phyloP scores from a whole-genome alignment of 805 yeast genomes.

The Ogataea nonfermentans region DNA sequence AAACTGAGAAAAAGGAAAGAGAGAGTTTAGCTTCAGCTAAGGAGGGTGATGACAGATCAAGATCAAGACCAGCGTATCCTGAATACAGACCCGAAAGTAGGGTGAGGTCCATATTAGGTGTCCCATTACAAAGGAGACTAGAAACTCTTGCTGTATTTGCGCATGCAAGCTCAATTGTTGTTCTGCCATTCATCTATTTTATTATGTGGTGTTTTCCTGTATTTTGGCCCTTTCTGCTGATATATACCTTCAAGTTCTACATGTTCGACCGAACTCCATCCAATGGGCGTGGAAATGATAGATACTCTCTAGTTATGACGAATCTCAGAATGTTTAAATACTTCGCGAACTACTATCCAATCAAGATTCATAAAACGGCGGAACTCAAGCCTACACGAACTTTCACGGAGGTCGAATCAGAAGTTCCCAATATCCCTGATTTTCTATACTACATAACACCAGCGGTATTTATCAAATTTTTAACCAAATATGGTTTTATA shows the following conservation, averaged over 20 bases:
- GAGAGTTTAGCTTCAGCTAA: no score
- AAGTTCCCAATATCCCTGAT: slow-evolving; percentile 10
- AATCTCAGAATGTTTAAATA: slow-evolving; percentile 61
- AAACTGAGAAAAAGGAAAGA: no score
- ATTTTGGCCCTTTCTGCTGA: slow-evolving; percentile 61
- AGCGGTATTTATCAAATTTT: background rate
- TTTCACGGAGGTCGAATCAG: background rate
- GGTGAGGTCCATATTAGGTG: slow-evolving; percentile 53
- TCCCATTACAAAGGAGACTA: slow-evolving; percentile 56
- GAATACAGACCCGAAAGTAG: slow-evolving; percentile 28
- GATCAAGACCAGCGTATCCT: slow-evolving; percentile 6
- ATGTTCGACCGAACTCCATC: slow-evolving; percentile 63
- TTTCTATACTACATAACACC: slow-evolving; percentile 8
- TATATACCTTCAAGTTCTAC: slow-evolving; percentile 63
- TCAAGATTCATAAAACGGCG: slow-evolving; percentile 61
- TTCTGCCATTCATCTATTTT: slow-evolving; percentile 53
- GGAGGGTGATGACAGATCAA: no score
- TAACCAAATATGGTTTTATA: slow-evolving; percentile 3
- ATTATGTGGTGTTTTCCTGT: slow-evolving; percentile 48
- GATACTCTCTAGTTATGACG: slow-evolving; percentile 59
- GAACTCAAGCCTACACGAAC: slow-evolving; percentile 75
- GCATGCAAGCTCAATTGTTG: slow-evolving; percentile 72
- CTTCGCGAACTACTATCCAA: slow-evolving; percentile 80
- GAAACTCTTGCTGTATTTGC: slow-evolving; percentile 69
- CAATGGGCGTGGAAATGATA: slow-evolving; percentile 63